Conservation (phyloP, 139 green algal genomes). For the Chlorella sorokiniana region DNA sequence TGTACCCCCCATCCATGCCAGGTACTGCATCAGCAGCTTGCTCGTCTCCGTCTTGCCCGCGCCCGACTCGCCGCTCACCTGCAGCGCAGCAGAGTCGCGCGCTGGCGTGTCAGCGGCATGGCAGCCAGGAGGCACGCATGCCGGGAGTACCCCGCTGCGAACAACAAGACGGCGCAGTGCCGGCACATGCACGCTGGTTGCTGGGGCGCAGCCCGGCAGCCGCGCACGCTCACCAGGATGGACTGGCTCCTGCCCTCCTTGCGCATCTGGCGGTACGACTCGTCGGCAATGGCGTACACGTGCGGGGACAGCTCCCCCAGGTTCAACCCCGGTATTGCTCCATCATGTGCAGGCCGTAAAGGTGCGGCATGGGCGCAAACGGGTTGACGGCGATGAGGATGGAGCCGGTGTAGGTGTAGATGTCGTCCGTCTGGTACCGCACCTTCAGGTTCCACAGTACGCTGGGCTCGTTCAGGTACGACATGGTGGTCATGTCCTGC, state of each 20-base stretch:
- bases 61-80: conserved; percentile 94
- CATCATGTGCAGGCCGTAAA: conserved; percentile 95
- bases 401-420: conserved; percentile 94
- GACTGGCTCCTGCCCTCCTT: conserved; percentile 80
- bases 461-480: conserved; percentile 97
- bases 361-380: conserved; percentile 79
- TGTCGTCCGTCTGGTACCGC: conserved; percentile 87
- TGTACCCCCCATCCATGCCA: conserved; percentile 86
- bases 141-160: too few species aligned
- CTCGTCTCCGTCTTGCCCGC: conserved; percentile 99
- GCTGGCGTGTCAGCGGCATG: background rate
- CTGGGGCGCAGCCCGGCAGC: background rate
- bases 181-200: too few species aligned
- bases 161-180: too few species aligned
- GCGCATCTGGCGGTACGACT: conserved; percentile 86
- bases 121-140: background rate
- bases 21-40: conserved; percentile 98
- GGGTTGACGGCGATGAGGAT: conserved; percentile 96
- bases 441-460: conserved; percentile 90
- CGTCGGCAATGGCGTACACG: conserved; percentile 91
- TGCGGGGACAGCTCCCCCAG: conserved; percentile 93
- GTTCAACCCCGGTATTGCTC: conserved; percentile 82
- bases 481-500: conserved; percentile 98
- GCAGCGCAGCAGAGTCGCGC: background rate
- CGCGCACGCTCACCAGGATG: conserved; percentile 75